Conservation (phyloP, 108 stramenopile genomes). For the Mediolabrus comicus region DNA sequence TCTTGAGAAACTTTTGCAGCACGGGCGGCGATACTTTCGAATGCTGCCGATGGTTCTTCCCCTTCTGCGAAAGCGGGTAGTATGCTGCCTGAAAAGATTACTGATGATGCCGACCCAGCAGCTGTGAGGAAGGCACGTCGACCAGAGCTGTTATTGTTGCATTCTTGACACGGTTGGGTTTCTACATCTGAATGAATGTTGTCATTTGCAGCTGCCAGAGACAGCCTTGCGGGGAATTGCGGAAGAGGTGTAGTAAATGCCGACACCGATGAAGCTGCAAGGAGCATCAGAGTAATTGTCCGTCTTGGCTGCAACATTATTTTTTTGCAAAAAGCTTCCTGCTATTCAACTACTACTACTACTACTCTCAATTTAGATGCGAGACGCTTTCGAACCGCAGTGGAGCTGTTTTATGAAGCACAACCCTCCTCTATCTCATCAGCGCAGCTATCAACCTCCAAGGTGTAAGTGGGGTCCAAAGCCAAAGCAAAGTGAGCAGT, state of each 20-base stretch:
- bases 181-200: neutral
- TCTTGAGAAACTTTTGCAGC: slow-evolving; percentile 57
- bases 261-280: slow-evolving; percentile 4
- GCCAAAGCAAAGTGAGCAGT: too few species aligned
- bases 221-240: neutral
- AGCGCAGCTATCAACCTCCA: too few species aligned
- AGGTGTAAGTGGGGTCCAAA: too few species aligned
- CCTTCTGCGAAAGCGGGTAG: slow-evolving; percentile 5
- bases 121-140: slow-evolving; percentile 34
- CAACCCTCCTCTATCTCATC: too few species aligned
- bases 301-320: neutral
- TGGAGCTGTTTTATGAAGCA: too few species aligned
- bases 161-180: neutral
- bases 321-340: too few species aligned
- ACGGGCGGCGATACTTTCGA: slow-evolving; percentile 71
- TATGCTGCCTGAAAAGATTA: slow-evolving; percentile 1
- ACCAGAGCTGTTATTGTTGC: slow-evolving; percentile 7
- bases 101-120: slow-evolving; percentile 7
- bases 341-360: too few species aligned
- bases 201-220: neutral
- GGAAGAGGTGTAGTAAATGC: slow-evolving; percentile 16
- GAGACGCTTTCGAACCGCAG: too few species aligned
- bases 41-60: slow-evolving; percentile 21
- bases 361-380: too few species aligned
- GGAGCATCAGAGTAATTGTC: slow-evolving; percentile 34